Conservation (phyloP, 179 eudicot genomes). For the Vitellaria paradoxa region DNA sequence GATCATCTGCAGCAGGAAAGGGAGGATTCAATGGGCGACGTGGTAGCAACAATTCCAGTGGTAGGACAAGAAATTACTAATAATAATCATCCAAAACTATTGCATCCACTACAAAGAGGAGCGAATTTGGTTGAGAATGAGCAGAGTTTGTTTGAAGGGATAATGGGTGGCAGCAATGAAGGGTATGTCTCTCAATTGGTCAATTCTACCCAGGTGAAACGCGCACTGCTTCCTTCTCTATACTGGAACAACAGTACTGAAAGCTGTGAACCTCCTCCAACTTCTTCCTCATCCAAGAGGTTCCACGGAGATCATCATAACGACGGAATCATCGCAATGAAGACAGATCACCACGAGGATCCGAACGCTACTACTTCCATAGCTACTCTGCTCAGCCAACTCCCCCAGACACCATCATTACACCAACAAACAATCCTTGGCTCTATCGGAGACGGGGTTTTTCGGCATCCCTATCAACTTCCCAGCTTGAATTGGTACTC, state of each 20-base stretch:
- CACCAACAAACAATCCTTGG: conserved; percentile 43
- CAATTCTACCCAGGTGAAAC: conserved; percentile 13
- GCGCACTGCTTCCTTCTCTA: conserved; percentile 17
- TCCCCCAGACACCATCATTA: conserved; percentile 16
- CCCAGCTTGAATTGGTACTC: conserved; percentile 48
- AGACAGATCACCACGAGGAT: conserved; percentile 12
- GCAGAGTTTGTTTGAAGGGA: conserved; percentile 27
- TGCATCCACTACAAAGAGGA: neutral
- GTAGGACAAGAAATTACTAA: conserved; percentile 12
- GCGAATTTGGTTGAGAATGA: conserved; percentile 17
- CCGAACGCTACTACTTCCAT: conserved; percentile 3
- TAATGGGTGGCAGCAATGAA: conserved; percentile 16
- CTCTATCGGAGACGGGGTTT: conserved; percentile 34
- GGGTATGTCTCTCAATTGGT: neutral
- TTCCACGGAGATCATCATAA: conserved; percentile 1
- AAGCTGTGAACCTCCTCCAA: too few species aligned
- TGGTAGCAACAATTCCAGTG: conserved; percentile 13
- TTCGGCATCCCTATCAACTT: conserved; percentile 32
- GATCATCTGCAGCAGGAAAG: conserved; percentile 37
- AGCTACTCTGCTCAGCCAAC: conserved; percentile 34
- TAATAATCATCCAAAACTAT: conserved; percentile 7
- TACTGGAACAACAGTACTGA: conserved; percentile 25
- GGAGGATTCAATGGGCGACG: conserved; percentile 34
- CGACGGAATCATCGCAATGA: neutral
- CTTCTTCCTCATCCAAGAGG: conserved; percentile 20